phyloP scores from a whole-genome alignment of 805 yeast genomes.

The Saturnispora hagleri region DNA sequence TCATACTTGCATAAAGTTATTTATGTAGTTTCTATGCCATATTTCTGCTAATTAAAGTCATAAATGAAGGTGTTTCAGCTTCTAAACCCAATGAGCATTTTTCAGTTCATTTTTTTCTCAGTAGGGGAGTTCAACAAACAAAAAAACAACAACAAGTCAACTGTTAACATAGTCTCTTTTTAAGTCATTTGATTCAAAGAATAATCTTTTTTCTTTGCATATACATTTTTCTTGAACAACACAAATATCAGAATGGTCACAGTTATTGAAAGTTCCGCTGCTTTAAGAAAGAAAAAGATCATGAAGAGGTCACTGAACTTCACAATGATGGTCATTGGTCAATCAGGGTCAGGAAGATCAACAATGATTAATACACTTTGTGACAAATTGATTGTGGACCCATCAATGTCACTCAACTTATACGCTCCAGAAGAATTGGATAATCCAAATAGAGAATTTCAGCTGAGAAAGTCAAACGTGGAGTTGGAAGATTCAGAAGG shows the following conservation, averaged over 20 bases:
- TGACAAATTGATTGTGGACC: conserved; percentile 77
- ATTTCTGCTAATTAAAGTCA: too few relatives aligned
- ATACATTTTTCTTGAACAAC: background rate
- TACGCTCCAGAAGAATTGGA: conserved; percentile 39
- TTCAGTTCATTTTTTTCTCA: background rate
- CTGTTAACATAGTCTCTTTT: background rate
- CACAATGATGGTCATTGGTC: conserved; percentile 80
- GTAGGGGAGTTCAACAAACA: background rate
- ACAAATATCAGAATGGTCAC: conserved; percentile 31
- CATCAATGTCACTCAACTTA: conserved; percentile 40
- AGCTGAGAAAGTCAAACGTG: conserved; percentile 69
- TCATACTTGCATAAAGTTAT: too few relatives aligned
- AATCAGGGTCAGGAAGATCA: conserved; percentile 83
- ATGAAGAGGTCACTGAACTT: conserved; percentile 79
- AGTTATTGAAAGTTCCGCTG: conserved; percentile 42
- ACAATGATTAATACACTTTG: conserved; percentile 87
- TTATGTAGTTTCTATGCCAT: too few relatives aligned
- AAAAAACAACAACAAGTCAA: background rate
- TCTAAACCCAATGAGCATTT: background rate
- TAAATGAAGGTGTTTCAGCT: background rate
- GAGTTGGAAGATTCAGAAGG: conserved; percentile 83
- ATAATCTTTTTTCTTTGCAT: too few relatives aligned
- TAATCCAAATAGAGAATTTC: conserved; percentile 42
- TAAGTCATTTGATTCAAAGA: background rate
- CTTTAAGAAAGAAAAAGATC: conserved; percentile 62